These are phyloP conservation scores for Metroxylon sagu DNA, from an alignment of 176 grass and related monocot species.

Conservation along the genomic window DNA sequence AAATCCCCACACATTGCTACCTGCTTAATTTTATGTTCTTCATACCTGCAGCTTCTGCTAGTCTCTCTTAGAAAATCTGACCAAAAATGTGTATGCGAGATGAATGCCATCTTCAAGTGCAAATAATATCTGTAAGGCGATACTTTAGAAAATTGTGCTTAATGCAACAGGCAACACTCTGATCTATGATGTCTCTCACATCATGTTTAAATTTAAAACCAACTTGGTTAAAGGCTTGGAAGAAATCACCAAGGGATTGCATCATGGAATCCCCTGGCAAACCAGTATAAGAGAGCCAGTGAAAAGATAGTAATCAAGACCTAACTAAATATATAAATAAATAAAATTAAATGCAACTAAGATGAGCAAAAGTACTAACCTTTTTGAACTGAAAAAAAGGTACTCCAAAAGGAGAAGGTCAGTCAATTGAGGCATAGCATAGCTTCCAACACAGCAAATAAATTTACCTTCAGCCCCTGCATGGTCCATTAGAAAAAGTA, in stretches of 20 bases:
- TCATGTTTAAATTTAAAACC: constrained; percentile 46
- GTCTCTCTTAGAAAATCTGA: too few species aligned
- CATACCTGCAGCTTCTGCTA: too few species aligned
- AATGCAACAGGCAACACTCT: constrained; percentile 38
- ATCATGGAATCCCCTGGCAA: constrained; percentile 23
- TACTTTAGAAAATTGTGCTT: constrained; percentile 30
- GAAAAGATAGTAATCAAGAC: neutral
- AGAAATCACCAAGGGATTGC: constrained; percentile 31
- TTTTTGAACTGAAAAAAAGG: constrained; percentile 19
- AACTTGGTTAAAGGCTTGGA: constrained; percentile 45
- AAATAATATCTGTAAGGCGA: neutral
- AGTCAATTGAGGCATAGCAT: constrained; percentile 23
- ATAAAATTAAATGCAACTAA: neutral
- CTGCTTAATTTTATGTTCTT: too few species aligned
- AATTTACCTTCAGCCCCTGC: constrained; percentile 35
- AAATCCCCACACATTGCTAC: too few species aligned
- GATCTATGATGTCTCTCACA: constrained; percentile 23
- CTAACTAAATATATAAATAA: neutral
- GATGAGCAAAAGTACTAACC: constrained; percentile 11
- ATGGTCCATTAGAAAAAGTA: constrained; percentile 47
- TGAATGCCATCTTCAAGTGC: too few species aligned
- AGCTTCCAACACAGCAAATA: constrained; percentile 38
- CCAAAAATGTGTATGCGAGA: too few species aligned
- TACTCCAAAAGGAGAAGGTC: constrained; percentile 28
- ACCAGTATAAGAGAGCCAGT: constrained; percentile 13